Evolutionary conservation across 257 asterid species (phyloP).

Genomic region (Gentiana macrophylla): DNA sequence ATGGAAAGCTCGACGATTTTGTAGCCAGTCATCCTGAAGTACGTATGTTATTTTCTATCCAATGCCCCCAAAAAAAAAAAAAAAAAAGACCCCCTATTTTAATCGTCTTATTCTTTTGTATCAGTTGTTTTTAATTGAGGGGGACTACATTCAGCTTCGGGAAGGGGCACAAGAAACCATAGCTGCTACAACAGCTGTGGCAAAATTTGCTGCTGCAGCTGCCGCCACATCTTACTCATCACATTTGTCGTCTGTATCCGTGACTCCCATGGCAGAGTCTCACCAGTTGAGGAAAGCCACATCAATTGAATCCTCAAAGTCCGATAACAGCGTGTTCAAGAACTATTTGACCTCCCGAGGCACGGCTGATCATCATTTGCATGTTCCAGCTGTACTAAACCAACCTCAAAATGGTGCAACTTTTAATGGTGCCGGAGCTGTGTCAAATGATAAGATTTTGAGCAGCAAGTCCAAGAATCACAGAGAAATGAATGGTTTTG

Average conservation of each 20-base stretch:
- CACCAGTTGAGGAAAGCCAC: conserved; percentile 45
- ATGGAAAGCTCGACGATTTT: conserved; percentile 88
- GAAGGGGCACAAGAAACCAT: conserved; percentile 87
- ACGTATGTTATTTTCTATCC: conserved; percentile 11
- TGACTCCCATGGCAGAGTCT: conserved; percentile 90
- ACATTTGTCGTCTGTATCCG: conserved; percentile 64
- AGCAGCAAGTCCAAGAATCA: conserved; percentile 51
- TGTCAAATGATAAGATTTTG: conserved; percentile 46
- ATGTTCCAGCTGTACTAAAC: conserved; percentile 22
- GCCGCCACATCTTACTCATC: conserved; percentile 46
- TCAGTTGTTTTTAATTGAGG: conserved; percentile 71
- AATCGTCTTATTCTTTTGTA: conserved; percentile 4
- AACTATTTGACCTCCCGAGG: conserved; percentile 17
- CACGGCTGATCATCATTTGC: conserved; percentile 21
- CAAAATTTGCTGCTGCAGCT: conserved; percentile 88
- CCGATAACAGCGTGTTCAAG: conserved; percentile 12
- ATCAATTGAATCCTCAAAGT: conserved; percentile 31
- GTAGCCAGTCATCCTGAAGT: conserved; percentile 83
- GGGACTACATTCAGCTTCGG: conserved; percentile 81
- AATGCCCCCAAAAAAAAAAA: too few relatives aligned
- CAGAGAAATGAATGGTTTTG: conserved; percentile 35
- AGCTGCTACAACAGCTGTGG: conserved; percentile 86
- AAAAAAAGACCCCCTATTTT: too few relatives aligned
- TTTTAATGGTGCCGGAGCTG: conserved; percentile 30
- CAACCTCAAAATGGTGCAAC: conserved; percentile 33